Evolutionary conservation across 1,284 basidiomycete species (phyloP).

Genomic region (Rhodotorula sp.): DNA sequence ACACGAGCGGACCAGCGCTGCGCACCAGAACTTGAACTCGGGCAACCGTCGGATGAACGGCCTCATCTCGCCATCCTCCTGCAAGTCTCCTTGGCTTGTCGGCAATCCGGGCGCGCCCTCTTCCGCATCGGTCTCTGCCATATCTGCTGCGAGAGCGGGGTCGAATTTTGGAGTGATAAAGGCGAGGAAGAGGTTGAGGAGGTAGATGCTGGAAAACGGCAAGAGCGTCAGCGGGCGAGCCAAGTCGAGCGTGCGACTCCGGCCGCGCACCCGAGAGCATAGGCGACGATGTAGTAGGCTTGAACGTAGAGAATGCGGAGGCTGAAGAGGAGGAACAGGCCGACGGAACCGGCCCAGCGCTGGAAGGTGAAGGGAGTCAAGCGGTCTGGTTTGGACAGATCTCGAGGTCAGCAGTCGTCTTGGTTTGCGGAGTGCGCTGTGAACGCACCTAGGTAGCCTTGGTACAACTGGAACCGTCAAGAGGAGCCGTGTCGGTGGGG

Average conservation of each 20-base stretch:
- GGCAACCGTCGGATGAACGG: conserved; percentile 95
- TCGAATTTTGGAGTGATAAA: conserved; percentile 90
- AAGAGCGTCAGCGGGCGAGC: background rate
- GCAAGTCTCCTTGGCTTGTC: conserved; percentile 46
- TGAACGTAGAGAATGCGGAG: conserved; percentile 84
- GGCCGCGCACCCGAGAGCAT: conserved; percentile 42
- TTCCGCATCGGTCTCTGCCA: conserved; percentile 91
- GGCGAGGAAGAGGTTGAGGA: conserved; percentile 67
- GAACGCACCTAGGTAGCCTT: conserved; percentile 14
- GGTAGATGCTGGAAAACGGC: conserved; percentile 61
- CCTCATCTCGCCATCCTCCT: conserved; percentile 79
- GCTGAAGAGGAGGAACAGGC: conserved; percentile 72
- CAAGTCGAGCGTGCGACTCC: background rate
- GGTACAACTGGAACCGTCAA: conserved; percentile 2
- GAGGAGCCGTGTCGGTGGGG: background rate
- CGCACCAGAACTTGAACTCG: conserved; percentile 93
- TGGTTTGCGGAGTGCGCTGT: too few relatives aligned
- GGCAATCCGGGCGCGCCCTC: conserved; percentile 67
- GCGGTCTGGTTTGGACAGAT: conserved; percentile 60
- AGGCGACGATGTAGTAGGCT: conserved; percentile 53
- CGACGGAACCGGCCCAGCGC: conserved; percentile 81
- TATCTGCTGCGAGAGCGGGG: conserved; percentile 87
- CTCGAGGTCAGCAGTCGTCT: background rate
- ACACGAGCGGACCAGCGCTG: conserved; percentile 13
- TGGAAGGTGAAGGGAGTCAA: conserved; percentile 85